Conservation (phyloP, 2,329 filamentous ascomycete species). For the Penicillium fuscoglaucum region DNA sequence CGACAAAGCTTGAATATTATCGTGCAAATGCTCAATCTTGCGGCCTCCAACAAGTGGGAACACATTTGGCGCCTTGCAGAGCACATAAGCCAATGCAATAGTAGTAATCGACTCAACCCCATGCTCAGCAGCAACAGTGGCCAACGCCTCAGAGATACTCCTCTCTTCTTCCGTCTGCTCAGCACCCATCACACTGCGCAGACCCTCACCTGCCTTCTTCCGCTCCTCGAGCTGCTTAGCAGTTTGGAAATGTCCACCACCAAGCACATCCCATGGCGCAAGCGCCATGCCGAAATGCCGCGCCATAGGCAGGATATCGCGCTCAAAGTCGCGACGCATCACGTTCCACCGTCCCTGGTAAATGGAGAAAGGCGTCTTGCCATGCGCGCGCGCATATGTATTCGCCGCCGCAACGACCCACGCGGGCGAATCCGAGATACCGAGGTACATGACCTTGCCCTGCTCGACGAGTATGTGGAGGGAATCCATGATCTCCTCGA, state of each 20-base stretch:
- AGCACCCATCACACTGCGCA: conserved; percentile 31
- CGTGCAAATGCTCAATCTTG: conserved; percentile 65
- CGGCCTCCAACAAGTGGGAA: conserved; percentile 73
- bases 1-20: conserved; percentile 30
- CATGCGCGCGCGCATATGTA: conserved; percentile 41
- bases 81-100: conserved; percentile 71
- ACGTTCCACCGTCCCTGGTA: conserved; percentile 46
- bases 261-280: conserved; percentile 61
- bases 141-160: conserved; percentile 59
- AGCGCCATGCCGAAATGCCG: conserved; percentile 49
- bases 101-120: conserved; percentile 58
- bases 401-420: conserved; percentile 45
- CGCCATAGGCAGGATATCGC: conserved; percentile 46
- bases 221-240: conserved; percentile 50
- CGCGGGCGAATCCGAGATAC: conserved; percentile 44
- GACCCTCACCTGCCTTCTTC: conserved; percentile 44
- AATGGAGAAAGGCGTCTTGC: conserved; percentile 43
- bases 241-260: conserved; percentile 53
- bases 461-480: conserved; percentile 41
- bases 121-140: conserved; percentile 60
- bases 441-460: conserved; percentile 46
- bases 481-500: conserved; percentile 29
- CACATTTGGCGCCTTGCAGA: conserved; percentile 70
- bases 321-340: conserved; percentile 42
- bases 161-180: conserved; percentile 51